Evolutionary conservation across 192 early-diverging fungal species (phyloP), one percentile per base, ranked within the genome.

Genomic region (Backusella liffmaniae): DNA sequence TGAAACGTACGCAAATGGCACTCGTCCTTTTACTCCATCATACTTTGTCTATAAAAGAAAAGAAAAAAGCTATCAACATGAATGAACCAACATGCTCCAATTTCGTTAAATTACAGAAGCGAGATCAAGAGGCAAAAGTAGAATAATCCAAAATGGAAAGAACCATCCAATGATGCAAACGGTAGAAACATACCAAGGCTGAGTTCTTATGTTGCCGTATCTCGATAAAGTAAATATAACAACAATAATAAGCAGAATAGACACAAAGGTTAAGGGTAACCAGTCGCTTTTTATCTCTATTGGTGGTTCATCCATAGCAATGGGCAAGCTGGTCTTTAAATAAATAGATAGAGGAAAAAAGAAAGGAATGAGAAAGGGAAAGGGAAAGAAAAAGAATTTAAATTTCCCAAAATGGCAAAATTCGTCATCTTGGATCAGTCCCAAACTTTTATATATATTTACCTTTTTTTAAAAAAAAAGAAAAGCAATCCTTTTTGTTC

Each of bases 121-220:
- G 30, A 97, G 87, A 83, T 97, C 97, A 49, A 98, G 85, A 2
- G 96, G 96, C 46, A 98, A 85, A 26, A 98, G 90, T 34, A 98
- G 83, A 13, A 96, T 88, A 72, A 97, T 95, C 76, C 94, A 91
- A 84, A 98, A 95, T 9, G 97, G 95, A 73, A 96, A 91, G 77
- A 93, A 94, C 93, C 94, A 97, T 51, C 94, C 92, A 66, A 95
- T 76, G 77, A 91, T 89, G 4, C 90, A 84, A 16, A 90, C 88
- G 18, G 90, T 76, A 46, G 91, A 90, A 34, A 94, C 90, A 80
- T 97, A 97, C 96, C 96, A 99, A 53, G 92, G 85, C 51, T 90
- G 92, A 69, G 83, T 86, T 39, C 80, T 81, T 67, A 88, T 80
- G 85, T 96, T 87, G 46, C 94, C 93, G 87, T 93, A 98, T 79